Evolutionary conservation across 805 yeast genomes (phyloP).

Genomic region (Clavispora fructus): DNA sequence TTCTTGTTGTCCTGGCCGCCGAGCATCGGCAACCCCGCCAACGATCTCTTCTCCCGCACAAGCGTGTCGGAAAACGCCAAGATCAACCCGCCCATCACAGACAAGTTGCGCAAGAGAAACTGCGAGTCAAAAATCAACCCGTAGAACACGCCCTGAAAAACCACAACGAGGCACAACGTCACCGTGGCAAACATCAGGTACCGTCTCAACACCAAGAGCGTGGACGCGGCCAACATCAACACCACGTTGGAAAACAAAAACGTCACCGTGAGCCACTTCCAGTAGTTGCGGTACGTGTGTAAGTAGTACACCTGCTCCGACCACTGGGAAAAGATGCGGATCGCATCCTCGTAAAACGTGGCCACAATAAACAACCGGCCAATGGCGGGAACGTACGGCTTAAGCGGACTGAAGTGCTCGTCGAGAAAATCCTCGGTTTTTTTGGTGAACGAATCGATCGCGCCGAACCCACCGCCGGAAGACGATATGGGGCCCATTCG

Average conservation of each 20-base stretch:
- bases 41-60: slow-evolving; percentile 66
- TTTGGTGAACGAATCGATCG: slow-evolving; percentile 48
- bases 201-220: slow-evolving; percentile 64
- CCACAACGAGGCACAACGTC: slow-evolving; percentile 62
- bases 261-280: slow-evolving; percentile 70
- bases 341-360: slow-evolving; percentile 85
- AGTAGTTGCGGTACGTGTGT: slow-evolving; percentile 72
- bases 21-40: slow-evolving; percentile 73
- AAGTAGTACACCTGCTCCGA: slow-evolving; percentile 81
- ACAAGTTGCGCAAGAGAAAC: slow-evolving; percentile 80
- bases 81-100: slow-evolving; percentile 88
- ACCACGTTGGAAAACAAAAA: slow-evolving; percentile 61
- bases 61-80: slow-evolving; percentile 83
- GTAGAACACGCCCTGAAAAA: slow-evolving; percentile 81
- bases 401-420: slow-evolving; percentile 45
- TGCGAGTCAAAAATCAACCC: slow-evolving; percentile 78
- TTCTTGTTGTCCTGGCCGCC: slow-evolving; percentile 70
- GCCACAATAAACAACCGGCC: slow-evolving; percentile 91
- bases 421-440: slow-evolving; percentile 52
- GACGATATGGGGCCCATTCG: slow-evolving; percentile 20
- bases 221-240: slow-evolving; percentile 69
- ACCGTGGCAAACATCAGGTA: slow-evolving; percentile 66
- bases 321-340: slow-evolving; percentile 86
- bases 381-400: slow-evolving; percentile 77
- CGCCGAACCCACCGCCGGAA: slow-evolving; percentile 24